A percentile compares a stretch with the other conserved stretches of the same genome.
Evolutionary conservation across 345 rosid genomes (phyloP).

Genomic region (Boechera divaricarpa): DNA sequence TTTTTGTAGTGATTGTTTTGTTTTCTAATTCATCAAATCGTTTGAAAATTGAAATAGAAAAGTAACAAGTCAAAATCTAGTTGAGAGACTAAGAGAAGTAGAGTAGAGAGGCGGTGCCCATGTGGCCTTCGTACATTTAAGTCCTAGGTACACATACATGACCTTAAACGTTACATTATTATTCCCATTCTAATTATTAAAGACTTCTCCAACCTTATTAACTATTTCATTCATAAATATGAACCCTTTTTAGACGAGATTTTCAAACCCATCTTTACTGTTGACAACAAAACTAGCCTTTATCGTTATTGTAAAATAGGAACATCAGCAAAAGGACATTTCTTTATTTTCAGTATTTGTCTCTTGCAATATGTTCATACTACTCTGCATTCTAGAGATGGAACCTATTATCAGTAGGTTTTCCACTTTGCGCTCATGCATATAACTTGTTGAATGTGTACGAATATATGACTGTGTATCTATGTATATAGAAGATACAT

Average conservation of each 20-base stretch:
- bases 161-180: conserved; percentile 32
- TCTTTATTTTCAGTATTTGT: neutral
- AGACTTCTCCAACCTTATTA: conserved; percentile 23
- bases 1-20: no score
- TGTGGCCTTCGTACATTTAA: conserved; percentile 33
- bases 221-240: conserved; percentile 33
- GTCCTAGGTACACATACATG: conserved; percentile 33
- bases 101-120: conserved; percentile 45
- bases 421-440: conserved; percentile 46
- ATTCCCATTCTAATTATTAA: neutral
- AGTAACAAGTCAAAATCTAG: conserved; percentile 36
- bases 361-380: conserved; percentile 24
- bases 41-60: conserved; percentile 25
- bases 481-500: neutral
- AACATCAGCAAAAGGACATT: conserved; percentile 23
- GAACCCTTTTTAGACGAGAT: neutral
- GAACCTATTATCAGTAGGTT: conserved; percentile 39
- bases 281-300: conserved; percentile 41
- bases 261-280: conserved; percentile 18
- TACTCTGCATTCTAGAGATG: conserved; percentile 33
- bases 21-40: conserved; percentile 20
- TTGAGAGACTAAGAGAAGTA: conserved; percentile 40
- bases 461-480: conserved; percentile 4
- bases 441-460: conserved; percentile 31
- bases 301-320: conserved; percentile 9